These are phyloP conservation scores for Paraphoma chrysanthemicola DNA, from an alignment of 2,329 filamentous ascomycete species.

Conservation along the genomic window DNA sequence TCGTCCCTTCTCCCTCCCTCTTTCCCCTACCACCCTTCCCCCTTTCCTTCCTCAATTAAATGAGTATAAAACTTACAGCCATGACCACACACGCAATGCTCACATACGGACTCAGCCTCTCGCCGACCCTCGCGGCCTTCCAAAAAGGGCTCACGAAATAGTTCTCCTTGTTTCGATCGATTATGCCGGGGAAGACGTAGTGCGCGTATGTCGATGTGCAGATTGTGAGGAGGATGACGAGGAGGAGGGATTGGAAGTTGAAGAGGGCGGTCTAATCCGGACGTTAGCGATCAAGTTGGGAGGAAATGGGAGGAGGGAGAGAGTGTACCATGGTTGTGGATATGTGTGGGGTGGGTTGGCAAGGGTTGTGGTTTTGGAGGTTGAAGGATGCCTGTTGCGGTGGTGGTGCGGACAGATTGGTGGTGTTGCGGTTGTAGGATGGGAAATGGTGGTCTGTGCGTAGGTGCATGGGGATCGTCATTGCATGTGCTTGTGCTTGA, in stretches of 20 bases:
- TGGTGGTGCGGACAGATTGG: background rate
- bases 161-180: conserved; percentile 89
- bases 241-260: conserved; percentile 96
- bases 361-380: background rate
- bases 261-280: conserved; percentile 85
- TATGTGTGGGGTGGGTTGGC: background rate
- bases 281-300: no score
- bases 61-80: conserved; percentile 70
- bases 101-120: conserved; percentile 92
- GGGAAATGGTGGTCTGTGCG: conserved; percentile 11
- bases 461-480: conserved; percentile 17
- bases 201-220: conserved; percentile 96
- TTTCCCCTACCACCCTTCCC: background rate
- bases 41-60: conserved; percentile 36
- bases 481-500: conserved; percentile 2
- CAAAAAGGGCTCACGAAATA: conserved; percentile 88
- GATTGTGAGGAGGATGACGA: conserved; percentile 92
- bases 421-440: conserved; percentile 1
- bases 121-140: conserved; percentile 93
- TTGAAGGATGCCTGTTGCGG: background rate
- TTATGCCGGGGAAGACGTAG: conserved; percentile 84
- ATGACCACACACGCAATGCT: conserved; percentile 92
- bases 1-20: background rate
- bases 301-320: no score
- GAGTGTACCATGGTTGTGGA: conserved; percentile 7